Evolutionary conservation across 257 asterid species (phyloP), one percentile per base, ranked within the genome.

Genomic region (Eustoma russellianum): DNA sequence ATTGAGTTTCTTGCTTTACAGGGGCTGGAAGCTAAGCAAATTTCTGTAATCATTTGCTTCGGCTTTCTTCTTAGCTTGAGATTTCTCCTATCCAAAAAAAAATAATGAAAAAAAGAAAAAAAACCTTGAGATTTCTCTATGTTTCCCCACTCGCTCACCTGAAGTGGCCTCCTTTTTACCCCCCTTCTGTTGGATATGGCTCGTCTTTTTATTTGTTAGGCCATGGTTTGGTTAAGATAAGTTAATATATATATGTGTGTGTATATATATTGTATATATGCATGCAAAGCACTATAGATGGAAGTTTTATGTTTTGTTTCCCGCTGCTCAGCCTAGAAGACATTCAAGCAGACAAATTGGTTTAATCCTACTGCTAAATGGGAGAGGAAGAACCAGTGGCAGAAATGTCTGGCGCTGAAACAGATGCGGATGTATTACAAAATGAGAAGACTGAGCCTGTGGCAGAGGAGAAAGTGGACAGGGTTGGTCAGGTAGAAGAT

Each of bases 311-410:
- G 45, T 18, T 49, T 9, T 10, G 18, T 48, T 41, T 53, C 51
- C 28, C 48, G 17, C 48, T 19, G 66, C 58, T 51, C 19, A 50
- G 46, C 12, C 7, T 11, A 38, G 34, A 40, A 46, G 61, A 48
- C 33, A 59, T 60, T 52, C 48, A 15, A 28, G 24, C 30, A 44
- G 38, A 33, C 30, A 19, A 48, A 28, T 41, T n/a, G 40, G 17
- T 52, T 57, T 48, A 57, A 14, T 48, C 63, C 52, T 60, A 18
- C 47, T 70, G 24, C 62, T 63, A 53, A 44, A 86, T 86, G 96
- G 93, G 80, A 45, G 88, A 72, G 74, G 84, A 60, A 60, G 91
- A 74, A 45, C 56, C 47, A 5, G 81, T 68, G 57, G 53, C 83
- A 17, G 86, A 77, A 56, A 74, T 63, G 57, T 53, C 58, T 0